These are phyloP conservation scores for Plasmodium gallinaceum DNA, from an alignment of 169 alveolate genomes.

Conservation along the genomic window DNA sequence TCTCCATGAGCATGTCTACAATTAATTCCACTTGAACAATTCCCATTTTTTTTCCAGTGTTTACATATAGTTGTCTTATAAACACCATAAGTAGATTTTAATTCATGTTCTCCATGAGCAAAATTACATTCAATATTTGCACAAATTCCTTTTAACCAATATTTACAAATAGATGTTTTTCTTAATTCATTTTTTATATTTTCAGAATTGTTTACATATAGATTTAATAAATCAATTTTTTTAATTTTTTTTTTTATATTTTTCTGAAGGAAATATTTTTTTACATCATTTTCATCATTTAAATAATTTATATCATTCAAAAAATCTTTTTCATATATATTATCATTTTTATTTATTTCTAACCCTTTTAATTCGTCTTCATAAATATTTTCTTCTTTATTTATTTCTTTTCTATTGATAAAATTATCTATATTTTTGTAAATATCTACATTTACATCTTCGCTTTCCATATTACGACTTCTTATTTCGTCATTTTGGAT, in stretches of 20 bases:
- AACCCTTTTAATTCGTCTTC: background rate
- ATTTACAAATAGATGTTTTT: constrained; percentile 81
- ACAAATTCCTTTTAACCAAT: constrained; percentile 84
- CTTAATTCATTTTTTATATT: constrained; percentile 15
- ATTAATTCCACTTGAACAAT: constrained; percentile 80
- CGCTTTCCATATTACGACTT: background rate
- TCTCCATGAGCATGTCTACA: constrained; percentile 88
- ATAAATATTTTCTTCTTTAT: background rate
- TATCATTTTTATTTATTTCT: constrained; percentile 1
- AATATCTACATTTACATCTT: background rate
- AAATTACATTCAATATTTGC: constrained; percentile 82
- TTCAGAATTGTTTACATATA: background rate
- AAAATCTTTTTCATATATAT: background rate
- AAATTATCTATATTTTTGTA: background rate
- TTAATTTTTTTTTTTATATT: background rate
- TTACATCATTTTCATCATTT: background rate
- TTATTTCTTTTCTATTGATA: background rate
- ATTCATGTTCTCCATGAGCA: constrained; percentile 84
- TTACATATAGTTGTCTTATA: constrained; percentile 85
- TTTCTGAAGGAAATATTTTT: background rate
- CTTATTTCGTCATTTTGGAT: background rate
- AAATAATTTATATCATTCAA: background rate
- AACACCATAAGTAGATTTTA: constrained; percentile 80
- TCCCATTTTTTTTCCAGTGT: constrained; percentile 82
- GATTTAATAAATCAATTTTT: background rate